These are phyloP conservation scores for Peronospora belbahrii DNA, from an alignment of 352 stramenopile species.

Conservation along the genomic window DNA sequence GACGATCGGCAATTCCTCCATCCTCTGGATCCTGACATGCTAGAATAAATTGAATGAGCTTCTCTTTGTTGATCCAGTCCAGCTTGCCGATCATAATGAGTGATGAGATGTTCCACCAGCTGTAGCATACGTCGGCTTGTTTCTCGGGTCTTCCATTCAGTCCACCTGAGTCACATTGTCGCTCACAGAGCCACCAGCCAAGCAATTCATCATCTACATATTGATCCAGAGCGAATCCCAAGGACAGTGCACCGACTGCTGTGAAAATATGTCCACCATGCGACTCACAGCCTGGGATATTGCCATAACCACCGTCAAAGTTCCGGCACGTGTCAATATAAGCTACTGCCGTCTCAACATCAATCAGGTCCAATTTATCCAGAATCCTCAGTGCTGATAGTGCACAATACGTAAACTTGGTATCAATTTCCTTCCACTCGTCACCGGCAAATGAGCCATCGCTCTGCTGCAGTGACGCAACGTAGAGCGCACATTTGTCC, in stretches of 20 bases:
- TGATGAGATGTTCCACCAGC: constrained; percentile 98
- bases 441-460: constrained; percentile 98
- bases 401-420: constrained; percentile 98
- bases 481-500: constrained; percentile 72
- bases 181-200: constrained; percentile 95
- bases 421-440: constrained; percentile 97
- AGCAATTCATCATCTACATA: constrained; percentile 87
- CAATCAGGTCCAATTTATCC: constrained; percentile 72
- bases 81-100: constrained; percentile 93
- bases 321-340: constrained; percentile 96
- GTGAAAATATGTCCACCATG: constrained; percentile 98
- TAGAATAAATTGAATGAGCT: constrained; percentile 91
- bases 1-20: constrained; percentile 96
- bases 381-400: constrained; percentile 93
- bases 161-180: constrained; percentile 93
- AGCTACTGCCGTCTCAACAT: constrained; percentile 83
- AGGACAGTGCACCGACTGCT: constrained; percentile 93
- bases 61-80: constrained; percentile 93
- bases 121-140: constrained; percentile 99
- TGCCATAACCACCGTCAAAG: constrained; percentile 92
- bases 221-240: constrained; percentile 54
- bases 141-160: constrained; percentile 98
- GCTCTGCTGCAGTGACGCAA: constrained; percentile 89
- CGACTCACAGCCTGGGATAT: constrained; percentile 92
- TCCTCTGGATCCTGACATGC: constrained; percentile 95